Evolutionary conservation across 345 rosid species (phyloP), one percentile per base, ranked within the genome.

Genomic region (Rhizophora mangle): DNA sequence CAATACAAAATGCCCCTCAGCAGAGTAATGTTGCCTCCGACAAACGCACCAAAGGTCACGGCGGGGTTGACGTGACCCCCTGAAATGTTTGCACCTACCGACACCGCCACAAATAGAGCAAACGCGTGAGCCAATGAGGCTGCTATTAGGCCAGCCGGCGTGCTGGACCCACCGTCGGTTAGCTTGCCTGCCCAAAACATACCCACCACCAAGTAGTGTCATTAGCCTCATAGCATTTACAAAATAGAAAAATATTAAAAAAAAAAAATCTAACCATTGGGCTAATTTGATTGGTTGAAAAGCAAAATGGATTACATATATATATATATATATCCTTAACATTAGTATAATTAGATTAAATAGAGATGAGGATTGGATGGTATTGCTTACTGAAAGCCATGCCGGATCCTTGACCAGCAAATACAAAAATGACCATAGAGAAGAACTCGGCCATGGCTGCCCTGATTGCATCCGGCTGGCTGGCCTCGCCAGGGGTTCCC

Each of bases 401-500:
- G 60, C 97, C 97, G 0, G 96, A 89, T 15, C 97, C 97, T 83
- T 86, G 79, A 34, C 97, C 97, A 2, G 94, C 97, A 19, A 92
- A 92, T 26, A 92, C 92, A 64, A 89, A 92, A 69, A 92, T 92
- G 64, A 92, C 61, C 86, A 79, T 86, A 0, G 94, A 92, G 74
- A 92, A 83, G 67, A 92, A 89, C 76, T 92, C 90, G 0, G 97
- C 94, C 0, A 84, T 49, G 0, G 96, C 94, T 0, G 92, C 97
- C 78, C 62, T 79, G 13, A 89, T 52, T 8, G 89, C 92, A 9
- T 85, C 90, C 0, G 92, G 96, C 3, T 76, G 84, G 69, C 86
- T 86, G 2, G 85, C 90, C 75, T 92, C 97, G 9, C 88, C 80
- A 0, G 92, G 81, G 19, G 76, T 6, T 19, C 92, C 97, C 29